These are phyloP conservation scores for Metschnikowia matae DNA, from an alignment of 805 yeast species.

Conservation along the genomic window DNA sequence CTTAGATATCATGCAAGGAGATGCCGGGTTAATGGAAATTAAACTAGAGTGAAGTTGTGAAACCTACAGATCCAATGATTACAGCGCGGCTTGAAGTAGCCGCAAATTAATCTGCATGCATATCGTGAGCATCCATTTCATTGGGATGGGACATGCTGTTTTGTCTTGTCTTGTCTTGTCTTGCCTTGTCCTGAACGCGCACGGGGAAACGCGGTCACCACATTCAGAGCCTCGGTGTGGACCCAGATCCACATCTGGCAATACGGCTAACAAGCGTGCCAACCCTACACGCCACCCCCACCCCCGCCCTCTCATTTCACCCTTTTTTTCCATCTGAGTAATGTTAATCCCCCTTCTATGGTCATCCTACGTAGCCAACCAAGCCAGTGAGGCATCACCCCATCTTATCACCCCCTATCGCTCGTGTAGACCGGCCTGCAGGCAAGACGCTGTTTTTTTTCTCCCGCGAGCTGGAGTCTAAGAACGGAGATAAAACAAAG, in stretches of 20 bases:
- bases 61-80: neutral
- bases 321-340: neutral
- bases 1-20: constrained; percentile 50
- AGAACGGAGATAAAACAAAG: neutral
- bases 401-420: constrained; percentile 4
- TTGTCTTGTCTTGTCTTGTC: no score
- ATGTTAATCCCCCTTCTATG: neutral
- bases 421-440: constrained; percentile 2
- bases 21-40: constrained; percentile 37
- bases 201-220: constrained; percentile 1
- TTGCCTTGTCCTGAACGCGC: neutral
- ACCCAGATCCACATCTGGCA: neutral
- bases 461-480: constrained; percentile 4
- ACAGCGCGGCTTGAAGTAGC: neutral
- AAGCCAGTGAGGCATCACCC: neutral
- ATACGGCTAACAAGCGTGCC: neutral
- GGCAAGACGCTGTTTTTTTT: neutral
- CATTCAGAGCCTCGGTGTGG: neutral
- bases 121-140: neutral
- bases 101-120: neutral
- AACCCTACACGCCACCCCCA: no score
- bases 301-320: no score
- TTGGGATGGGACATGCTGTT: neutral
- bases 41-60: constrained; percentile 15
- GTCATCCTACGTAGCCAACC: neutral